phyloP scores from a whole-genome alignment of 352 stramenopile genomes.

The Globisporangium solare region DNA sequence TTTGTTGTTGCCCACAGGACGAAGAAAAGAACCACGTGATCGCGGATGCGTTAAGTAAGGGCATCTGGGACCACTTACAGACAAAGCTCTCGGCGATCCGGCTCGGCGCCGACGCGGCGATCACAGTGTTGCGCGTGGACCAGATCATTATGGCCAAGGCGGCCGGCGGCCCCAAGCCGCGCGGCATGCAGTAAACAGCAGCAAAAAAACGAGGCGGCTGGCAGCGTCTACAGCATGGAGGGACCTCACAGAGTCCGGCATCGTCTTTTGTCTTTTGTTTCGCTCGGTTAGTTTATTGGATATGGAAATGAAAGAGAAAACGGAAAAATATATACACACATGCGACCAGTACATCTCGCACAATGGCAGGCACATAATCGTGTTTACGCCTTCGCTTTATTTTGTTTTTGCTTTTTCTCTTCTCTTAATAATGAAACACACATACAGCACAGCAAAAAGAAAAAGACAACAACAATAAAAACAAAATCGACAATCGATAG shows the following conservation, averaged over 20 bases:
- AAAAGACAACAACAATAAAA: constrained; percentile 1
- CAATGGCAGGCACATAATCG: not conserved
- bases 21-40: constrained; percentile 80
- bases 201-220: constrained; percentile 1
- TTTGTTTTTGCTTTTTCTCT: too few species aligned
- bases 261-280: constrained; percentile 24
- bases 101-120: constrained; percentile 95
- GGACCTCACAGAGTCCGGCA: constrained; percentile 16
- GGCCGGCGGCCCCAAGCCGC: constrained; percentile 92
- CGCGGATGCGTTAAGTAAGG: constrained; percentile 61
- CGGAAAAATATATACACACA: constrained; percentile 6
- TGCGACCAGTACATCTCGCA: not conserved
- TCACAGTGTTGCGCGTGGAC: constrained; percentile 99
- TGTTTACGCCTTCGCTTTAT: too few species aligned
- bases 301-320: constrained; percentile 38
- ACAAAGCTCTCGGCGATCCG: constrained; percentile 97
- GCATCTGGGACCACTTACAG: constrained; percentile 92
- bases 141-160: constrained; percentile 99
- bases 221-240: too few species aligned
- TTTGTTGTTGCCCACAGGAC: constrained; percentile 29
- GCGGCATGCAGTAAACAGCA: constrained; percentile 26
- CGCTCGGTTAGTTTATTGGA: constrained; percentile 62
- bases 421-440: too few species aligned
- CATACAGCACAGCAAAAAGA: not conserved
- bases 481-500: not conserved